Percentiles rank a stretch among this genome's conserved stretches.
These are phyloP conservation scores for Talaromyces sp. DNA, from an alignment of 2,329 filamentous ascomycete species.

Conservation along the genomic window DNA sequence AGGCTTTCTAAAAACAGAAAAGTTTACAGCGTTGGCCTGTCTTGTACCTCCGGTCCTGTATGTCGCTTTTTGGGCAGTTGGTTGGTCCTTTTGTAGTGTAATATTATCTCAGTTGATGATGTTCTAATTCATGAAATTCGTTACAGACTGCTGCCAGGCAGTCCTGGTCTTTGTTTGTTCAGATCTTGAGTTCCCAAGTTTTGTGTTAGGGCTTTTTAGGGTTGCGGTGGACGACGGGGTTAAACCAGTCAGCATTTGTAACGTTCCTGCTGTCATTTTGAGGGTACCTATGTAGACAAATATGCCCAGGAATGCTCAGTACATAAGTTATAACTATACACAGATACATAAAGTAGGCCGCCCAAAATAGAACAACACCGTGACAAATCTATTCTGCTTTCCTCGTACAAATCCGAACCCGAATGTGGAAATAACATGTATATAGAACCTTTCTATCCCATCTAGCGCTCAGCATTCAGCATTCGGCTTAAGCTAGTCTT, in stretches of 20 bases:
- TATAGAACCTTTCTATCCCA: not conserved
- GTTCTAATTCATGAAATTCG: too few relatives aligned
- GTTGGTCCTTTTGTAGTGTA: not conserved
- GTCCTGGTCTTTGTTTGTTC: too few relatives aligned
- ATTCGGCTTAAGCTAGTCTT: slow-evolving; percentile 26
- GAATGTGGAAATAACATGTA: not conserved
- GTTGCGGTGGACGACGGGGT: too few relatives aligned
- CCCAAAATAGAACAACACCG: not conserved
- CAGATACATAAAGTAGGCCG: not conserved
- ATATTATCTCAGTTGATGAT: not conserved
- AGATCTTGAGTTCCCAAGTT: too few relatives aligned
- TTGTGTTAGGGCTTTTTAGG: too few relatives aligned
- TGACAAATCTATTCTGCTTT: not conserved
- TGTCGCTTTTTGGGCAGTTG: not conserved
- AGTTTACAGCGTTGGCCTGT: not conserved
- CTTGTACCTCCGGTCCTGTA: not conserved
- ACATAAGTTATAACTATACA: too few relatives aligned
- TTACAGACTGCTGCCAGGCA: too few relatives aligned
- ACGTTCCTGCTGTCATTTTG: too few relatives aligned
- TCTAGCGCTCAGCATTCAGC: not conserved
- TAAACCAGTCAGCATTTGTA: too few relatives aligned
- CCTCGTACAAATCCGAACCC: not conserved
- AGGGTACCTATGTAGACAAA: too few relatives aligned
- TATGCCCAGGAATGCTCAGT: too few relatives aligned
- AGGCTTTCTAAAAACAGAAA: not conserved